A percentile compares a stretch with the other conserved stretches of the same genome.
Conservation (phyloP, 2,329 filamentous ascomycete genomes). For the Stemphylium lycopersici region DNA sequence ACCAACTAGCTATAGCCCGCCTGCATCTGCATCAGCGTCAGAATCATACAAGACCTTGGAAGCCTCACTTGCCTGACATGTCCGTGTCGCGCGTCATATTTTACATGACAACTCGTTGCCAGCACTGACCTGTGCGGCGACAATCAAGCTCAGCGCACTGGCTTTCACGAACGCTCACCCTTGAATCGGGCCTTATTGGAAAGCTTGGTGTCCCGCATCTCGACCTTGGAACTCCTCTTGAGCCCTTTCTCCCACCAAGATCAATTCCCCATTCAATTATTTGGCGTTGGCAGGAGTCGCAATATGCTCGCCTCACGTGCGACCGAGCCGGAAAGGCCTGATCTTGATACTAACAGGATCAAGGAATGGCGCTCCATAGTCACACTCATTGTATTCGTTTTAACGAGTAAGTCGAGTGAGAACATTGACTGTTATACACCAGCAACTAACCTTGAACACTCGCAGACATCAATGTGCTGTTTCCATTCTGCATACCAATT, state of each 20-base stretch:
- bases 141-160: neutral
- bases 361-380: constrained; percentile 71
- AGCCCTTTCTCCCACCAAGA: neutral
- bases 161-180: constrained; percentile 2
- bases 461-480: constrained; percentile 72
- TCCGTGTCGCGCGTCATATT: constrained; percentile 5
- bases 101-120: neutral
- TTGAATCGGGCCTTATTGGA: constrained; percentile 9
- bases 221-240: neutral
- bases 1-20: neutral
- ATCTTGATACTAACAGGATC: constrained; percentile 62
- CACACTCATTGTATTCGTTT: constrained; percentile 70
- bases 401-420: constrained; percentile 66
- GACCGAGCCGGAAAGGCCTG: constrained; percentile 11
- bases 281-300: neutral
- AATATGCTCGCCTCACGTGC: constrained; percentile 14
- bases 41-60: constrained; percentile 8
- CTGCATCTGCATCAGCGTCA: neutral
- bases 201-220: constrained; percentile 1
- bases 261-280: neutral
- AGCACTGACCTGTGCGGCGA: neutral
- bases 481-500: constrained; percentile 70
- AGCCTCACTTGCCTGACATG: constrained; percentile 18
- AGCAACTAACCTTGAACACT: neutral
- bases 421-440: neutral